Base-by-base conservation (phyloP, 306 rosid genomes). In the Inga leiocalycina region DNA sequence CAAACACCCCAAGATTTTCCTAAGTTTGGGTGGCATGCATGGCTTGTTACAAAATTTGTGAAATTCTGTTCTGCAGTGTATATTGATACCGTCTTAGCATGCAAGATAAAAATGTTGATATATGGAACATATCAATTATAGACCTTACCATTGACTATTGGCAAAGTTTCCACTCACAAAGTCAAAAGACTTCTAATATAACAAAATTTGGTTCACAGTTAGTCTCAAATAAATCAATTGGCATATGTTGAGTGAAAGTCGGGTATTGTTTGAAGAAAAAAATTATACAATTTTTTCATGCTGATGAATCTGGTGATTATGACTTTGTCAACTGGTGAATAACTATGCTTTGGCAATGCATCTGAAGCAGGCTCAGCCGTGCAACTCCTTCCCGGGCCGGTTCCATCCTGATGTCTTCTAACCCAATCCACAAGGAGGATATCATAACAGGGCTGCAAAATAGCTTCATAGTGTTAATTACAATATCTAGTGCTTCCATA, bases 281-380 rank as follows among this genome's bases (percentile, higher is more conserved):
- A 37, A 0, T 79, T 24, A 24, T 20, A n/a, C 67, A 71, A 52
- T 80, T 71, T 19, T 66, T 43, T 24, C 78, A 11, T 44, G 76
- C 79, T 84, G 51, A 87, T 75, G 15, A 57, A 9, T 68, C 14
- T 10, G 41, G 30, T 73, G n/a, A 17, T 37, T 43, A 44, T 76
- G 78, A 66, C 49, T 80, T 82, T 82, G 81, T 44, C 82, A 81
- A 48, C 93, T 93, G 99, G 52, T 93, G 85, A 92, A 91, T 84
- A 96, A 93, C 82, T 93, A 96, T 85, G 93, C 97, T 34, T 79
- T 96, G 93, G 85, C 92, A 74, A 92, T 96, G 97, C 97, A 93
- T 88, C 86, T 96, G 92, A 93, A 90, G 91, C 99, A 93, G 86
- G 93, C 99, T 70, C 93, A 90, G 78, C 97, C 91, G 82, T 83